Percentiles rank a stretch among this genome's conserved stretches.
These are phyloP conservation scores for Labyrinthula sp. DNA, from an alignment of 352 stramenopile species.

Conservation along the genomic window DNA sequence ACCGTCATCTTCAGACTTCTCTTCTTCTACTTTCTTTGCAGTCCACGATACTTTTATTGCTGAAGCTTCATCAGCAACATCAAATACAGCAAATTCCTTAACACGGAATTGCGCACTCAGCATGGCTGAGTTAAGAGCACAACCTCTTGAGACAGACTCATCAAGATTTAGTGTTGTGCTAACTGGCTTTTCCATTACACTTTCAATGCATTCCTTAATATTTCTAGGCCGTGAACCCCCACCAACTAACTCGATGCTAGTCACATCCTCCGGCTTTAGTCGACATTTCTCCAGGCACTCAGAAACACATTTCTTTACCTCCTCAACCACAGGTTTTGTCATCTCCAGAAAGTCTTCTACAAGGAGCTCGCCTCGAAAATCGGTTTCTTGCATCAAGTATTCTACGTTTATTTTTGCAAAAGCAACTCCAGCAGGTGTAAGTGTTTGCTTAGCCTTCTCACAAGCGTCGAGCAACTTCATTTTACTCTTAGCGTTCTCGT, in stretches of 20 bases:
- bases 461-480: slow-evolving; percentile 86
- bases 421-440: slow-evolving; percentile 80
- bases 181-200: slow-evolving; percentile 75
- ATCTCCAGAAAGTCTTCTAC: slow-evolving; percentile 81
- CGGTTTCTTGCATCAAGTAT: slow-evolving; percentile 86
- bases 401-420: slow-evolving; percentile 87
- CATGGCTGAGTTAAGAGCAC: slow-evolving; percentile 90
- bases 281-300: slow-evolving; percentile 36
- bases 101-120: slow-evolving; percentile 91
- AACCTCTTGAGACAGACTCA: slow-evolving; percentile 85
- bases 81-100: slow-evolving; percentile 62
- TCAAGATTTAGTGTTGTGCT: slow-evolving; percentile 96
- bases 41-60: slow-evolving; percentile 15
- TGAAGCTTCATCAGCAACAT: too few species aligned
- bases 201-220: slow-evolving; percentile 46
- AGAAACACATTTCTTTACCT: slow-evolving; percentile 57
- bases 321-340: slow-evolving; percentile 54
- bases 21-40: slow-evolving; percentile 22
- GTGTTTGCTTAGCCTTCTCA: slow-evolving; percentile 98
- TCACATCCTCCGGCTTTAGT: slow-evolving; percentile 21
- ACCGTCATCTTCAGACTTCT: slow-evolving; percentile 47
- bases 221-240: slow-evolving; percentile 61
- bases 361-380: slow-evolving; percentile 79
- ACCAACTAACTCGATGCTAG: slow-evolving; percentile 59
- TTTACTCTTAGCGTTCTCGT: slow-evolving; percentile 67